phyloP scores from a whole-genome alignment of 305 asterid species.

The Caryopteris hybrid region DNA sequence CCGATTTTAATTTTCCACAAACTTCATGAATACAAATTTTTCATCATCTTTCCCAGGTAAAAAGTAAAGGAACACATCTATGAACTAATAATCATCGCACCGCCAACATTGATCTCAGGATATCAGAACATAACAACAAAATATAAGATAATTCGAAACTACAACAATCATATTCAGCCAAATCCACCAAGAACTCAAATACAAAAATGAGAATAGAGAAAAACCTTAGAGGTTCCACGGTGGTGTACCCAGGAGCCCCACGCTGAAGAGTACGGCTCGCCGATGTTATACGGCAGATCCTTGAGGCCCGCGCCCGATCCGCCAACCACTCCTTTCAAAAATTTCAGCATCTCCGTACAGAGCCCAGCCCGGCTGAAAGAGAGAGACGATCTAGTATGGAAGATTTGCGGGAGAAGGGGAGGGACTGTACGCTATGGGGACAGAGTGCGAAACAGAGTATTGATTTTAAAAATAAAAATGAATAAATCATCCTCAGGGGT shows the following conservation, averaged over 20 bases:
- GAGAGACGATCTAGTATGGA: constrained; percentile 23
- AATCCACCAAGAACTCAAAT: constrained; percentile 11
- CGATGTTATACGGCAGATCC: constrained; percentile 94
- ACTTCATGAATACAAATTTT: not conserved
- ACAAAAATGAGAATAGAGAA: constrained; percentile 1
- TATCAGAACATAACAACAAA: constrained; percentile 10
- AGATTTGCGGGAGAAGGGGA: constrained; percentile 28
- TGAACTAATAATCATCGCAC: not conserved
- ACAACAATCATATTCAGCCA: not conserved
- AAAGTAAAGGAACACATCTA: not conserved
- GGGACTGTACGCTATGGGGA: constrained; percentile 19
- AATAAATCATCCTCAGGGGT: not conserved
- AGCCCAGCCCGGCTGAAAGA: constrained; percentile 25
- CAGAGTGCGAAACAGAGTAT: constrained; percentile 32
- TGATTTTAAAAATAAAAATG: not conserved
- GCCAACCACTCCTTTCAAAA: constrained; percentile 88
- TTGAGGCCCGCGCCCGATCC: constrained; percentile 95
- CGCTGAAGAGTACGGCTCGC: constrained; percentile 93
- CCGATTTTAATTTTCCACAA: constrained; percentile 4
- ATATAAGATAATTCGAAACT: constrained; percentile 7
- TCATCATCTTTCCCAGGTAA: not conserved
- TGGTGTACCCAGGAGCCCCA: constrained; percentile 99
- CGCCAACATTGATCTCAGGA: constrained; percentile 16
- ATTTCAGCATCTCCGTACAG: constrained; percentile 61
- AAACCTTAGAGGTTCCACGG: constrained; percentile 92